Conservation (phyloP, 2,329 filamentous ascomycete genomes). For the Botrytis fabae region DNA sequence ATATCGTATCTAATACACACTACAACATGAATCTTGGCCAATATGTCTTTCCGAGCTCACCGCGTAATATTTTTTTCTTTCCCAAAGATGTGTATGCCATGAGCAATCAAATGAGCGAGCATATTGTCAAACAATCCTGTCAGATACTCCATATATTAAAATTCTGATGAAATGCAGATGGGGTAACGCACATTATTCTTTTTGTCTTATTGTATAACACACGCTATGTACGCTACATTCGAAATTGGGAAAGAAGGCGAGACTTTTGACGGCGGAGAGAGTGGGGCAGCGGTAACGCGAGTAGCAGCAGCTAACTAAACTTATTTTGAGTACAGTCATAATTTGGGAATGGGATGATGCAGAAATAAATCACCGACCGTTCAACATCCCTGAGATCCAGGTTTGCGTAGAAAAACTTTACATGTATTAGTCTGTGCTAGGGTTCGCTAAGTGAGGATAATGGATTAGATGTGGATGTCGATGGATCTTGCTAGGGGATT, state of each 20-base stretch:
- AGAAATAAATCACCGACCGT: constrained; percentile 21
- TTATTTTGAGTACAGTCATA: constrained; percentile 4
- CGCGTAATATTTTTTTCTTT: neutral
- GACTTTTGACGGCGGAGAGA: constrained; percentile 16
- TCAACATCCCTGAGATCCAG: constrained; percentile 4
- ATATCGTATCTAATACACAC: neutral
- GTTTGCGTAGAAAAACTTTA: constrained; percentile 4
- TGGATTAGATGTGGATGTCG: neutral
- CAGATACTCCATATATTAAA: constrained; percentile 15
- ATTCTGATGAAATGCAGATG: constrained; percentile 10
- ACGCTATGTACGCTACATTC: constrained; percentile 8
- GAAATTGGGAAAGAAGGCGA: constrained; percentile 12
- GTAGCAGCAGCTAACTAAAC: constrained; percentile 1
- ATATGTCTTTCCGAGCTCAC: neutral
- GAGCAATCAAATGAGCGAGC: neutral
- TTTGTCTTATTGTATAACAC: neutral
- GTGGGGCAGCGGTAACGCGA: constrained; percentile 10
- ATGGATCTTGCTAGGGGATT: constrained; percentile 12
- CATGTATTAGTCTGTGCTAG: neutral
- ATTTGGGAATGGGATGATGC: constrained; percentile 14
- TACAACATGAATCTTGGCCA: neutral
- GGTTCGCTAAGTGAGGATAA: neutral
- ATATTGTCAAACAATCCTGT: neutral
- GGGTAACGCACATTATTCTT: neutral
- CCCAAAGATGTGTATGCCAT: neutral